Conservation (phyloP, 768 basidiomycete genomes). For the Kwoniella mangroviensis region DNA sequence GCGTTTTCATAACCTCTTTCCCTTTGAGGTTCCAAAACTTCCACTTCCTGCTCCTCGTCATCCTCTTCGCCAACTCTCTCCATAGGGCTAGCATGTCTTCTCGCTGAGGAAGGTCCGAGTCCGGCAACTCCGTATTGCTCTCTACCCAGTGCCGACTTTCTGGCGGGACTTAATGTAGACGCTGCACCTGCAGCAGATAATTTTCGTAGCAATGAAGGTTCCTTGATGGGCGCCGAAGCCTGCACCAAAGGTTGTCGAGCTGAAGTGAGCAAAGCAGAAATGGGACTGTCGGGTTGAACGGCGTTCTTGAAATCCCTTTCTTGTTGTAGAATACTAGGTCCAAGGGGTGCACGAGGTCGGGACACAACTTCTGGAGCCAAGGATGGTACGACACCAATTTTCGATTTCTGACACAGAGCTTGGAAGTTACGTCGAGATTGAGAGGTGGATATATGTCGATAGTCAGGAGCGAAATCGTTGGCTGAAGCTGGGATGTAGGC, state of each 20-base stretch:
- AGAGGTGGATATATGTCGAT: conserved; percentile 67
- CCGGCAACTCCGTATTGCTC: conserved; percentile 21
- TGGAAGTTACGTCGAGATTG: conserved; percentile 73
- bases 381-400: conserved; percentile 43
- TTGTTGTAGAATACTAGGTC: conserved; percentile 55
- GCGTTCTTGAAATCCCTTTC: conserved; percentile 97
- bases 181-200: conserved; percentile 60
- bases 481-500: conserved; percentile 78
- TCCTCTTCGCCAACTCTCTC: conserved; percentile 54
- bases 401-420: conserved; percentile 60
- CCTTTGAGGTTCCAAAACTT: conserved; percentile 61
- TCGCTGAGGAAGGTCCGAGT: conserved; percentile 27
- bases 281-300: conserved; percentile 91
- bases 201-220: conserved; percentile 52
- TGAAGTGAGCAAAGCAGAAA: conserved; percentile 83
- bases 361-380: conserved; percentile 34
- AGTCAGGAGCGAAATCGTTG: conserved; percentile 75
- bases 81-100: conserved; percentile 21
- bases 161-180: conserved; percentile 64
- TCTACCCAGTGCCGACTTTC: conserved; percentile 27
- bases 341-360: conserved; percentile 40
- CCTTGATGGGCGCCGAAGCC: conserved; percentile 56
- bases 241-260: conserved; percentile 86
- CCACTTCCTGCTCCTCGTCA: conserved; percentile 58
- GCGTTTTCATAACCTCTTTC: conserved; percentile 54